Evolutionary conservation across 768 basidiomycete species (phyloP).

Genomic region (Tulasnella sp.): DNA sequence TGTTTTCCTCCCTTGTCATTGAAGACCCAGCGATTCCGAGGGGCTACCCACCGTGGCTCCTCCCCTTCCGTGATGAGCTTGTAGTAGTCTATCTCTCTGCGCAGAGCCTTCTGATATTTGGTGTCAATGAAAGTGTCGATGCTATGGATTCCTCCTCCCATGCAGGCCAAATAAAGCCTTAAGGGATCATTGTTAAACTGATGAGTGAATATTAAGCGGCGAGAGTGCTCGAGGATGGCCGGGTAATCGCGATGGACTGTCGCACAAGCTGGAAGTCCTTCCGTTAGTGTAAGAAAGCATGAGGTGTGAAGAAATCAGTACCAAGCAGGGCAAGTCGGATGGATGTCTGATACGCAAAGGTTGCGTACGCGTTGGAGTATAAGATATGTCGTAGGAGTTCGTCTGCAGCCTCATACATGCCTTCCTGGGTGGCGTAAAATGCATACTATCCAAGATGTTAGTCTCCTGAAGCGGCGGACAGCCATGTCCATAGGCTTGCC

Average conservation of each 20-base stretch:
- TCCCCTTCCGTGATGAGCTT: conserved; percentile 59
- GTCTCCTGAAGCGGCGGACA: background rate
- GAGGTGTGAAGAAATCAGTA: conserved; percentile 33
- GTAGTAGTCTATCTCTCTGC: conserved; percentile 65
- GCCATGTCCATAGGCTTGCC: conserved; percentile 45
- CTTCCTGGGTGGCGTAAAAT: conserved; percentile 57
- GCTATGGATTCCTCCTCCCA: conserved; percentile 61
- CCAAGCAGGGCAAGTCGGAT: conserved; percentile 72
- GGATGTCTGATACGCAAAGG: conserved; percentile 49
- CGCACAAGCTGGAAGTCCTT: conserved; percentile 53
- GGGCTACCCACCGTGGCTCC: conserved; percentile 56
- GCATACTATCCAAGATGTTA: conserved; percentile 48
- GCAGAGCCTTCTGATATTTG: conserved; percentile 74
- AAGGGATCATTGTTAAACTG: conserved; percentile 86
- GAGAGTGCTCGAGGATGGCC: conserved; percentile 62
- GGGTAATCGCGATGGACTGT: conserved; percentile 48
- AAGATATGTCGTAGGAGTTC: conserved; percentile 71
- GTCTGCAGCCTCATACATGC: conserved; percentile 57
- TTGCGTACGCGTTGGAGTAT: conserved; percentile 57
- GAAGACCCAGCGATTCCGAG: conserved; percentile 51
- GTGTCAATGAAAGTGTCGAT: conserved; percentile 71
- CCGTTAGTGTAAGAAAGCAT: background rate
- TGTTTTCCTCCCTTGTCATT: conserved; percentile 17
- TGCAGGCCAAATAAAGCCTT: conserved; percentile 62
- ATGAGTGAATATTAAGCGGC: conserved; percentile 62